Evolutionary conservation across 306 rosid genomes (phyloP), one percentile per base, ranked within the genome.

Genomic region (Cucurbita ficifolia): DNA sequence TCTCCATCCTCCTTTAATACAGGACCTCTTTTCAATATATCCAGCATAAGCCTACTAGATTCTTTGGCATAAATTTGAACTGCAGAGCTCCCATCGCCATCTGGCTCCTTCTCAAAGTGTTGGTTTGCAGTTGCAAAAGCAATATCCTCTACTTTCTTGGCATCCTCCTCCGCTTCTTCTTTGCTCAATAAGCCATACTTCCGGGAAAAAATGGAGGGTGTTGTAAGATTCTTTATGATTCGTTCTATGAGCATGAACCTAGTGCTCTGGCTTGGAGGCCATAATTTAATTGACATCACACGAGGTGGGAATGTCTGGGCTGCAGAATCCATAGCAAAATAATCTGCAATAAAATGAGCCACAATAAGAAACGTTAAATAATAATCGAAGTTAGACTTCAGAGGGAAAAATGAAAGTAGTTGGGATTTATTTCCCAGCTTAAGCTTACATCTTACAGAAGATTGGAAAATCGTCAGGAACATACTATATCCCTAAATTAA

Each of bases 211-310:
- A 86, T 81, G 70, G 94, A 88, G 8, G 90, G 90, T 55, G 88
- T 86, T 9, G 82, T 83, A 11, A 88, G 86, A 60, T 86, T 88
- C 79, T 83, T 88, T 49, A 80, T 80, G 88, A 88, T 82, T 49
- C 90, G 80, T 54, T 86, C 87, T 0, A 79, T 81, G 74, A 86
- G 88, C 89, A 79, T 82, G 59, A 82, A 64, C 85, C 90, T 84
- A 17, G 94, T 86, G 79, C 90, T 81, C 87, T 84, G 90, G 82
- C 90, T 86, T 46, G 89, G 94, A 2, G 94, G 94, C 90, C 89
- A 88, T 51, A 88, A 84, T 75, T 86, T 88, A 54, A 82, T 86
- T 8, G 86, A 78, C 72, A 67, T 46, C 22, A 67, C 72, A 42
- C 72, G 72, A 42, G 72, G 72, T 67, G 24, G 54, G 39, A 67